Evolutionary conservation across 352 stramenopile genomes (phyloP).

Genomic region (Pythium rhizo-oryzae): DNA sequence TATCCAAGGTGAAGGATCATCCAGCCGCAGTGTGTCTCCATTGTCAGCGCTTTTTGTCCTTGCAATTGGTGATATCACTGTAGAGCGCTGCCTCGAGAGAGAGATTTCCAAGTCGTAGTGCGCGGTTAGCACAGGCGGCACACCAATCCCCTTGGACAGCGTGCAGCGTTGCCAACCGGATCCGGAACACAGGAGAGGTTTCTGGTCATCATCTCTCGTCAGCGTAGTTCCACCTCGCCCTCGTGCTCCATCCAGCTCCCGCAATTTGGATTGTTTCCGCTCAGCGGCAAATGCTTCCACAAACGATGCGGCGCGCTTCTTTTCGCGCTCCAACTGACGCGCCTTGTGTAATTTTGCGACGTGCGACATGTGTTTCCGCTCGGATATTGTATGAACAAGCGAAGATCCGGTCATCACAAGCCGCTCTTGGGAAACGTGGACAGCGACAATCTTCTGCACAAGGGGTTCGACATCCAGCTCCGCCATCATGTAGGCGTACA

Average conservation of each 20-base stretch:
- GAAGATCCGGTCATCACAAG: slow-evolving; percentile 44
- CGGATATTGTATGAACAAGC: slow-evolving; percentile 45
- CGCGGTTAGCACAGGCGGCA: slow-evolving; percentile 36
- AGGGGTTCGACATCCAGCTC: slow-evolving; percentile 44
- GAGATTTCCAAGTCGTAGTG: slow-evolving; percentile 32
- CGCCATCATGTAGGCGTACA: slow-evolving; percentile 66
- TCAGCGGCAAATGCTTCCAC: slow-evolving; percentile 34
- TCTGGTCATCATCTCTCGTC: neutral
- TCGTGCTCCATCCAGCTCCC: neutral
- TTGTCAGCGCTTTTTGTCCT: neutral
- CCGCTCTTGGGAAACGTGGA: slow-evolving; percentile 49
- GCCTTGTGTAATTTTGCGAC: slow-evolving; percentile 45
- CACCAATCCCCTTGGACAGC: slow-evolving; percentile 5
- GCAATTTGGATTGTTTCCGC: slow-evolving; percentile 9
- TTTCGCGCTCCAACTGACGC: slow-evolving; percentile 36
- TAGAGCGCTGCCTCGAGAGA: neutral
- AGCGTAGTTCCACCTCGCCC: neutral
- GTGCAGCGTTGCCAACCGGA: slow-evolving; percentile 2
- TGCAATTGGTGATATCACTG: slow-evolving; percentile 8
- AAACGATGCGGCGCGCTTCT: slow-evolving; percentile 39
- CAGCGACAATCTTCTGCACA: slow-evolving; percentile 48
- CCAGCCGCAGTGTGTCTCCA: neutral
- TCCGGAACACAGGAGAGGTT: neutral
- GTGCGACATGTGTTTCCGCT: slow-evolving; percentile 38
- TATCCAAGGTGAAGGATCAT: neutral